Base-by-base conservation (phyloP, 768 basidiomycete genomes). In the Auricularia cornea region DNA sequence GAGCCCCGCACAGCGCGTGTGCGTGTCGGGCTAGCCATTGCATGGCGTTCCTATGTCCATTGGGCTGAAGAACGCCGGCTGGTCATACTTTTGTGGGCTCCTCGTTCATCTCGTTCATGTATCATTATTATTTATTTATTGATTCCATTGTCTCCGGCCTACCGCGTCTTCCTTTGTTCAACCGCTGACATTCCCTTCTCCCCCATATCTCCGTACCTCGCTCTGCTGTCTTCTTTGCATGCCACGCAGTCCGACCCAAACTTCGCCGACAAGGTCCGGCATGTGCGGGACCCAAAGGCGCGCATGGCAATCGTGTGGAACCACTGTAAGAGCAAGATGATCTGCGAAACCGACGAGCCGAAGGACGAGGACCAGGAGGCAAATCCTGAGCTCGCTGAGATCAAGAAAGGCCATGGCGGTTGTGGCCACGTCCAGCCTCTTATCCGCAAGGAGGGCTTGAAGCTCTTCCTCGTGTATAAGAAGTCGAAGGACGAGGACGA, bases 401-500 rank as follows among this genome's bases (percentile, higher is more conserved):
- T 84, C 57, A 92, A 92, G 79, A 90, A 87, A 71, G 92, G 93
- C 2, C 97, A 98, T 65, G 95, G 94, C n/a, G 97, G 97, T 18
- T 98, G 97, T 74, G 97, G 97, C 52, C 92, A 94, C 70, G 74
- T 81, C 30, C 97, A 99, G 73, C 97, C 97, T 0, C 78, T 82
- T 60, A 84, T 98, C 69, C 79, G 97, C 66, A 98, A 95, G 78
- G 97, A 99, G 73, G 97, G 93, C 12, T 74, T 98, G 65, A 98
- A 98, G 76, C 80, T 98, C 30, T 95, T 94, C 70, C 84, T 94
- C 28, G 92, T 96, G 66, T 95, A 94, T 80, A 98, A 97, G 78
- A 89, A 90, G 70, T 77, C 86, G n/a, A 94, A 92, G 74, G 94
- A 96, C 67, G 92, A 96, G 62, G 94, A 94, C 64, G 97, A 98